Conservation (phyloP, 2,329 filamentous ascomycete genomes). For the Pseudogymnoascus sp. region DNA sequence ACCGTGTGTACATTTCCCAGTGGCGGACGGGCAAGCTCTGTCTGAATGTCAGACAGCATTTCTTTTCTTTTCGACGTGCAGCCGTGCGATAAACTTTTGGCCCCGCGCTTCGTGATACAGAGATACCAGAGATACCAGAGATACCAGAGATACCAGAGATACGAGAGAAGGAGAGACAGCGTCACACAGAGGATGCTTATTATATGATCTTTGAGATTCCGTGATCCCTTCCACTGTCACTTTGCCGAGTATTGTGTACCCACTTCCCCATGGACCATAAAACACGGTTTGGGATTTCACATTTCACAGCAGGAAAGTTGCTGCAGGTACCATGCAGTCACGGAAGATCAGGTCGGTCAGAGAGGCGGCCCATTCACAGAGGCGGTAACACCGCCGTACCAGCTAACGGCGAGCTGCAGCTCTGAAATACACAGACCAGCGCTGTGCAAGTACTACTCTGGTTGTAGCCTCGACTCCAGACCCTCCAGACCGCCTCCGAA, state of each 20-base stretch:
- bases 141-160: background rate
- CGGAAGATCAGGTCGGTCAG: conserved; percentile 4
- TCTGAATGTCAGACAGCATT: background rate
- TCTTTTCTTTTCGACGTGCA: background rate
- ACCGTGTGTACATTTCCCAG: background rate
- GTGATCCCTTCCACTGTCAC: background rate
- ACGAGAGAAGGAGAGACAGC: background rate
- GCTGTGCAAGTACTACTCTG: background rate
- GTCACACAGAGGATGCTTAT: background rate
- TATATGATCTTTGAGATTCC: background rate
- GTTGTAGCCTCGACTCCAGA: background rate
- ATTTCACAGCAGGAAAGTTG: background rate
- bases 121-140: background rate
- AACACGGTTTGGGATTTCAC: conserved; percentile 4
- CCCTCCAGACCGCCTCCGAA: background rate
- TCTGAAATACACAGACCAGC: background rate
- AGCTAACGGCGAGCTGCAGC: conserved; percentile 3
- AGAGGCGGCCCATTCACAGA: conserved; percentile 1
- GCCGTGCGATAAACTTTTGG: background rate
- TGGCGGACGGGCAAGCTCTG: background rate
- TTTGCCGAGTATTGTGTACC: background rate
- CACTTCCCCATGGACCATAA: conserved; percentile 5
- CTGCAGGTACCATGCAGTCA: conserved; percentile 7
- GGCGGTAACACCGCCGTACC: conserved; percentile 5
- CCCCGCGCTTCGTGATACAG: background rate